Percentiles rank a stretch among this genome's conserved stretches.
These are phyloP conservation scores for Phaeotremella fagi DNA, from an alignment of 768 basidiomycete genomes.

Conservation along the genomic window DNA sequence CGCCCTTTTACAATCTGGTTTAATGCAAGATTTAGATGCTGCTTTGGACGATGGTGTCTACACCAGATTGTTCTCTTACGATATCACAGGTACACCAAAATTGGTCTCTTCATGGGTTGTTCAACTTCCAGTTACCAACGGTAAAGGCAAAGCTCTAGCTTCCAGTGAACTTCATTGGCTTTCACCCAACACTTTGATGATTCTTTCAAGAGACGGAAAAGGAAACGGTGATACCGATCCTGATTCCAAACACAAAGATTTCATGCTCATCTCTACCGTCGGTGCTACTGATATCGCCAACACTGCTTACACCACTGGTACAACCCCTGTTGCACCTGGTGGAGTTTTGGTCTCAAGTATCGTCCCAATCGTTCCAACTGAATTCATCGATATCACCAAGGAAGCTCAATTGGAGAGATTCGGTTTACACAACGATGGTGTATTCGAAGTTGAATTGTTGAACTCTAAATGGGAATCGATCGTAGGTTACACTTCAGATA, in stretches of 20 bases:
- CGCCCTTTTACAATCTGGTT: slow-evolving; percentile 61
- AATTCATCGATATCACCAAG: slow-evolving; percentile 60
- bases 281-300: slow-evolving; percentile 61
- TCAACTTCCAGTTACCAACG: slow-evolving; percentile 51
- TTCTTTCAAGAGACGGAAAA: slow-evolving; percentile 56
- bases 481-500: slow-evolving; percentile 20
- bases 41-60: slow-evolving; percentile 53
- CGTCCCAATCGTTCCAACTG: slow-evolving; percentile 56
- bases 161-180: slow-evolving; percentile 62
- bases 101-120: slow-evolving; percentile 43
- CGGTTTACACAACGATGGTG: slow-evolving; percentile 54
- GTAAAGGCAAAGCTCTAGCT: slow-evolving; percentile 53
- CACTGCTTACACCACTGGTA: slow-evolving; percentile 57
- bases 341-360: slow-evolving; percentile 55
- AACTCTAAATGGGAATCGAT: slow-evolving; percentile 66
- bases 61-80: slow-evolving; percentile 59
- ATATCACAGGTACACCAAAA: slow-evolving; percentile 50
- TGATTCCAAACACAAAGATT: slow-evolving; percentile 55
- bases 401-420: slow-evolving; percentile 58
- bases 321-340: slow-evolving; percentile 54
- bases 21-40: slow-evolving; percentile 59
- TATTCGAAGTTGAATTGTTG: slow-evolving; percentile 55
- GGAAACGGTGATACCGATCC: slow-evolving; percentile 59
- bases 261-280: slow-evolving; percentile 59
- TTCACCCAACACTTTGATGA: slow-evolving; percentile 56